These are phyloP conservation scores for Arctostaphylos glauca DNA, from an alignment of 148 eudicot genomes.

Conservation along the genomic window DNA sequence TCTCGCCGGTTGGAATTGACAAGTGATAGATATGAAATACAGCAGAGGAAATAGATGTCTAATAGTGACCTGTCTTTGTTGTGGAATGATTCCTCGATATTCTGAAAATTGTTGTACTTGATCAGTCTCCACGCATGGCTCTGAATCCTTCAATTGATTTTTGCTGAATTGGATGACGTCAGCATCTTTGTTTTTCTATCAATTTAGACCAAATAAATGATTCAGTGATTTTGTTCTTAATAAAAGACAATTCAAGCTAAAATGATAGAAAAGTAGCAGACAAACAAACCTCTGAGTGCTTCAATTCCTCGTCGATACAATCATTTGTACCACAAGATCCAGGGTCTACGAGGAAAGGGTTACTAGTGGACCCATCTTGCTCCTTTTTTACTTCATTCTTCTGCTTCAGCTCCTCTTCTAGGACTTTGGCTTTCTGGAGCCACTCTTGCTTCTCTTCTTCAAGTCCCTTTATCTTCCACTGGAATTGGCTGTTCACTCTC, in stretches of 20 bases:
- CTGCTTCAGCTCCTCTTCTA: slow-evolving; percentile 37
- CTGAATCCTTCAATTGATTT: background rate
- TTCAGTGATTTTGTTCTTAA: background rate
- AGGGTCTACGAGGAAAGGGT: slow-evolving; percentile 11
- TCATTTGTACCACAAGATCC: background rate
- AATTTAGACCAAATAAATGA: slow-evolving; percentile 3
- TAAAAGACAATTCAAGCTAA: background rate
- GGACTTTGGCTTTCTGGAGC: slow-evolving; percentile 31
- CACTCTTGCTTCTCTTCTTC: slow-evolving; percentile 46
- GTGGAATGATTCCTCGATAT: background rate
- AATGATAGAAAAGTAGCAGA: background rate
- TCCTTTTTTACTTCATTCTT: slow-evolving; percentile 19
- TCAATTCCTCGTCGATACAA: slow-evolving; percentile 14
- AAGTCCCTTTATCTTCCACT: slow-evolving; percentile 43
- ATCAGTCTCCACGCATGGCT: slow-evolving; percentile 20
- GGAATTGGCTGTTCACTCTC: slow-evolving; percentile 50
- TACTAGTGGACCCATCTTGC: slow-evolving; percentile 14
- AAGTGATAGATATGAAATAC: slow-evolving; percentile 1
- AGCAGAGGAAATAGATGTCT: background rate
- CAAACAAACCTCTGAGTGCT: slow-evolving; percentile 31
- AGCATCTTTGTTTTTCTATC: slow-evolving; percentile 10
- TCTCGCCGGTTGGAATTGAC: background rate
- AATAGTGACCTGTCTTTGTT: slow-evolving; percentile 4
- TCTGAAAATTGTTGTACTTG: background rate
- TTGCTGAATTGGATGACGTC: background rate